Evolutionary conservation across 352 stramenopile genomes (phyloP).

Genomic region (Pythium vanterpoolii): DNA sequence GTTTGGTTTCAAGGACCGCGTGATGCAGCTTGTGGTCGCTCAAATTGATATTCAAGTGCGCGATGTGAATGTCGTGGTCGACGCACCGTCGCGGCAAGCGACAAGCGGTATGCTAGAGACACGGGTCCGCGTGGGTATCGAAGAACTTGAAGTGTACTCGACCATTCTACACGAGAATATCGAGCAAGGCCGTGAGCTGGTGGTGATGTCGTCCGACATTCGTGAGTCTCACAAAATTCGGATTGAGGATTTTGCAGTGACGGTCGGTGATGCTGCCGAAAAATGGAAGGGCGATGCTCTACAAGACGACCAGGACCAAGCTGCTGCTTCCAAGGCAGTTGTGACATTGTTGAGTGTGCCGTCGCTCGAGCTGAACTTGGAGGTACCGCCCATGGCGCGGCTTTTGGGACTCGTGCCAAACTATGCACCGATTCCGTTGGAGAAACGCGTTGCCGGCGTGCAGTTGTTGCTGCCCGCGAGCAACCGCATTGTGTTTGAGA

Average conservation of each 20-base stretch:
- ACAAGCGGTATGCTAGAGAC: not conserved
- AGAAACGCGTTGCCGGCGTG: conserved; percentile 26
- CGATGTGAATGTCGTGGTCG: conserved; percentile 18
- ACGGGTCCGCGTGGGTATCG: conserved; percentile 13
- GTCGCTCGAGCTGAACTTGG: conserved; percentile 23
- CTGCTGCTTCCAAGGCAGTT: conserved; percentile 11
- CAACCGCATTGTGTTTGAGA: conserved; percentile 23
- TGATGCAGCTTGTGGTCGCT: conserved; percentile 28
- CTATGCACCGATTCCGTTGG: conserved; percentile 26
- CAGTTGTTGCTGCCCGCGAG: conserved; percentile 22
- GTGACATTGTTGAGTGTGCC: conserved; percentile 21
- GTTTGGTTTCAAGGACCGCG: conserved; percentile 29
- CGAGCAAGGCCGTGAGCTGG: conserved; percentile 22
- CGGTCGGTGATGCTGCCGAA: conserved; percentile 10
- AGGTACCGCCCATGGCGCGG: conserved; percentile 27
- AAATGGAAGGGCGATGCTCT: conserved; percentile 15
- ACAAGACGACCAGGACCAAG: conserved; percentile 7
- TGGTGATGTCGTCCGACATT: conserved; percentile 24
- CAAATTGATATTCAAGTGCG: conserved; percentile 28
- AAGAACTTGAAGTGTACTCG: conserved; percentile 21
- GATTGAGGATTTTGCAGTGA: conserved; percentile 21
- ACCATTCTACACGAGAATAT: conserved; percentile 22
- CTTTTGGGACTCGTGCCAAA: conserved; percentile 25
- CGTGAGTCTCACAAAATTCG: conserved; percentile 24
- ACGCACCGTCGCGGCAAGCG: conserved; percentile 4